Evolutionary conservation across 352 stramenopile species (phyloP), one percentile per base, ranked within the genome.

Genomic region (Globisporangium solare): DNA sequence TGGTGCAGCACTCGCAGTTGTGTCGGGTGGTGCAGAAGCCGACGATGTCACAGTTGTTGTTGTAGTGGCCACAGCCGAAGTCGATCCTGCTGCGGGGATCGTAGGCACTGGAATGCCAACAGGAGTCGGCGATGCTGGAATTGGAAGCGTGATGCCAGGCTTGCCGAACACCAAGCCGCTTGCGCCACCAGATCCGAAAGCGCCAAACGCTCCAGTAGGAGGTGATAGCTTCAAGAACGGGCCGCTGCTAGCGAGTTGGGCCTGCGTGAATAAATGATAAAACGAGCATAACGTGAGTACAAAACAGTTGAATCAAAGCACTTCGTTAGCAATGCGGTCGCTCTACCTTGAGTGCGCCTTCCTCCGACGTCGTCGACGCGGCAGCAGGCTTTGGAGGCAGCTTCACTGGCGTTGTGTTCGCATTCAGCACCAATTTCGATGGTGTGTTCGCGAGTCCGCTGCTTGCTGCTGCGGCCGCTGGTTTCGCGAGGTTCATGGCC

Each of bases 91-190:
- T 18, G 35, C 31, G 11, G 43, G 15, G 7, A 35, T 35, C 27
- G 27, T 35, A 13, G 17, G 10, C 41, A n/a, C 21, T 47, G 35
- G 18, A 18, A 46, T 15, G 0, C 31, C 24, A 6, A 22, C 51
- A 12, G 75, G 70, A 18, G 76, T 82, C 11, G 77, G 55, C 11
- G 81, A 70, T 1, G 83, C 74, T 3, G 83, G 83, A 10, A 92
- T 65, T 31, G 83, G 83, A 4, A 92, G 58, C 2, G 76, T 84
- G 55, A 92, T 90, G 1, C 75, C 79, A 13, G 79, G 73, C 53
- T 89, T 90, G 50, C 83, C 83, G 61, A 92, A 92, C 24, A 90
- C 76, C 5, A 92, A 70, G 3, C 74, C 73, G 24, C 74, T 76
- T 0, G 83, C 61, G 31, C 70, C 67, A 11, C 79, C 75, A 2